Base-by-base conservation (phyloP, 352 stramenopile species). In the Phytophthora palmivora region DNA sequence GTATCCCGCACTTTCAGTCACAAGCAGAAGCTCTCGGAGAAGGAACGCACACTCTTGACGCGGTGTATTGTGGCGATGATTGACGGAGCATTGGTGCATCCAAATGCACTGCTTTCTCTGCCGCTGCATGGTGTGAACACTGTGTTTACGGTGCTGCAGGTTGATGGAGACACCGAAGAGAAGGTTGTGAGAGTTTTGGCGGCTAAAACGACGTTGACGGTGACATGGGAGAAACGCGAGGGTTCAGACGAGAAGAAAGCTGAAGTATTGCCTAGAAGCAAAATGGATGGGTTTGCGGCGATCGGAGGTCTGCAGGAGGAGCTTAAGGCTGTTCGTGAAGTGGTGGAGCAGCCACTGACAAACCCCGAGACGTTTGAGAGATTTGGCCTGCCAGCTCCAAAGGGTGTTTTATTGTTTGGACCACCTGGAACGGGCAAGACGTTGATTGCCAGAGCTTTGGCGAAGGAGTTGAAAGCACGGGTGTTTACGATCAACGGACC, bases 401-500 rank as follows among this genome's bases (percentile, higher is more conserved):
- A 97, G 52, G 97, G 97, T 39, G 84, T 99, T 22, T 82, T 99
- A 0, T 69, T 99, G 16, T 98, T 98, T 60, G 97, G 97, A 3
- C 96, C 97, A 0, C 95, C 96, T 16, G 97, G 96, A 30, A 98
- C 94, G 22, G 97, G 97, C 41, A 99, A 99, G 60, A 99, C 96
- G 28, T 78, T 98, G 52, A 94, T 99, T 64, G 96, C 96, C 0
- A 76, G 91, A 16, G 88, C 95, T 12, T 78, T 99, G 38, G 96
- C 96, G 6, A 82, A 74, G 2, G 96, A 99, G 58, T 89, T 97
- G 30, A 82, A 89, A 33, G 93, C 94, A 6, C 88, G 89, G 43
- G 97, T 99, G 61, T 98, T 99, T 68, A 83, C 84, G 19, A 98
- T 99, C 74, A 99, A 99, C 63, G 96, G 96, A 10, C 95, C 96